phyloP scores from a whole-genome alignment of 306 rosid genomes.

The Rubus idaeus region DNA sequence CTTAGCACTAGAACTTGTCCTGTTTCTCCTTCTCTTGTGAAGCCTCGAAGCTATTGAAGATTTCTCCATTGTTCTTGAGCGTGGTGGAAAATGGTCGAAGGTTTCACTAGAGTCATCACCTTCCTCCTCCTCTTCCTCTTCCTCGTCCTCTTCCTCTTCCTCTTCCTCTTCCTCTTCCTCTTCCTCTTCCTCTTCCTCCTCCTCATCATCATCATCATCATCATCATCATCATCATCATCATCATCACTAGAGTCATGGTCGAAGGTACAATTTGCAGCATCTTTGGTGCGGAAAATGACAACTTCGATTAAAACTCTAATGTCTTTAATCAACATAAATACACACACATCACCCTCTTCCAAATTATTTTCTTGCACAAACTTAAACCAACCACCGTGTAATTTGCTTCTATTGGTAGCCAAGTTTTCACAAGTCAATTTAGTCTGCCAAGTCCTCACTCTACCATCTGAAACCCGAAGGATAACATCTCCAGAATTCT shows the following conservation, averaged over 20 bases:
- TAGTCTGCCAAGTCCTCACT: neutral
- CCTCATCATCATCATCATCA: neutral
- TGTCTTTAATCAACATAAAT: neutral
- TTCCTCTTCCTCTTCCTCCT: neutral
- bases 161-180: neutral
- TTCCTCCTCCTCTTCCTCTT: neutral
- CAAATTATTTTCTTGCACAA: slow-evolving; percentile 13
- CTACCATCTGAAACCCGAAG: neutral
- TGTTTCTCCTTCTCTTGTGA: neutral
- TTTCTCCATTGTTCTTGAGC: neutral
- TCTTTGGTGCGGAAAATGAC: neutral
- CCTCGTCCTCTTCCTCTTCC: neutral
- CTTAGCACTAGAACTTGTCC: neutral
- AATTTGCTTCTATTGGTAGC: neutral
- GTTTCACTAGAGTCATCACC: neutral
- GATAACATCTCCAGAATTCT: neutral
- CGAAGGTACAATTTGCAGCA: neutral
- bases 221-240: neutral
- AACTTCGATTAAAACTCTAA: neutral
- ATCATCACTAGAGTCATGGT: neutral
- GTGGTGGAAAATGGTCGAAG: neutral
- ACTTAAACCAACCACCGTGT: neutral
- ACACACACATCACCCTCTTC: slow-evolving; percentile 18
- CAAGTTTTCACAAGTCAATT: neutral
- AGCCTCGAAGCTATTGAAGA: slow-evolving; percentile 1